phyloP scores from a whole-genome alignment of 495 filamentous ascomycete species.

The Xylaria cubensis region DNA sequence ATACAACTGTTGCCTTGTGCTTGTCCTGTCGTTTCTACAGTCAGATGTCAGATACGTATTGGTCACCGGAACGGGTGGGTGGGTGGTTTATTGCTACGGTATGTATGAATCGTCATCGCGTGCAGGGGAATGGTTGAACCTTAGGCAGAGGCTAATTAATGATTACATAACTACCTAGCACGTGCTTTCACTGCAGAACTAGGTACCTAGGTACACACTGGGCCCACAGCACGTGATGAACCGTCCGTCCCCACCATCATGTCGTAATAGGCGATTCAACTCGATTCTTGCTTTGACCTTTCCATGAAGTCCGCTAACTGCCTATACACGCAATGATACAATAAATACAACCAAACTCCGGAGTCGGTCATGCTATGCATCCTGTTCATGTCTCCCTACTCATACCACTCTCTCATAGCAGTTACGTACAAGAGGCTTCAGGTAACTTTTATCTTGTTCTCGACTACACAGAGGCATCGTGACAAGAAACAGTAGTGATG shows the following conservation, averaged over 20 bases:
- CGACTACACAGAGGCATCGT: neutral
- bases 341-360: slow-evolving; percentile 1
- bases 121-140: slow-evolving; percentile 9
- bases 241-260: neutral
- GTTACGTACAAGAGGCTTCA: neutral
- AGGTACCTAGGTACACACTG: no score
- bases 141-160: neutral
- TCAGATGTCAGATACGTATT: neutral
- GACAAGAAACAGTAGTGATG: neutral
- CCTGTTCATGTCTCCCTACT: neutral
- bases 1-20: slow-evolving; percentile 6
- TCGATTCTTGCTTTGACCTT: neutral
- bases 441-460: neutral
- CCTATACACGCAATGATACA: neutral
- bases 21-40: neutral
- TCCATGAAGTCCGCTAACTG: neutral
- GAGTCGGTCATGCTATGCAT: neutral
- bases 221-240: neutral
- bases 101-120: slow-evolving; percentile 20
- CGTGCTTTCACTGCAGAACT: neutral
- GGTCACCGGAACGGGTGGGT: slow-evolving; percentile 19
- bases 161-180: neutral
- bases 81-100: neutral
- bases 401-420: neutral
- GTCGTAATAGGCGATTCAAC: neutral